Evolutionary conservation across 2,329 filamentous ascomycete species (phyloP), one percentile per base, ranked within the genome.

Genomic region (Penicillium sp.): DNA sequence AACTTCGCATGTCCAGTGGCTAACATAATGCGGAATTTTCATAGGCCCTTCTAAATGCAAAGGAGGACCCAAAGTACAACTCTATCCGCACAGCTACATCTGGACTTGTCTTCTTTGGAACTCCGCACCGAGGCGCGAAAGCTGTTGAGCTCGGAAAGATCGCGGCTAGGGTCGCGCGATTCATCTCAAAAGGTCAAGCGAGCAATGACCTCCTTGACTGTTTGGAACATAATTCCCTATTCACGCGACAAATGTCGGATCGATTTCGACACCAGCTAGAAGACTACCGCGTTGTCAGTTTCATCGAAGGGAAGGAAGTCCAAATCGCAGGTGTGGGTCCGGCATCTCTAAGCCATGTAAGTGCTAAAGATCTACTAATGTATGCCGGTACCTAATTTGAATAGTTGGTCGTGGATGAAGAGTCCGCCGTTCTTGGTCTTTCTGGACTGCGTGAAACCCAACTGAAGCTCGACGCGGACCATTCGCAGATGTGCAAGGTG

Each of bases 401-500:
- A 13, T 46, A 74, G 72, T 57, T 72, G 49, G 69, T 74, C 3
- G 72, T 74, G 3, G 69, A 74, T 29, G 72, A 74, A 59, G 68
- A 74, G 29, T 74, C 72, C 0, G 72, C 72, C 8, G 62, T 74
- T 7, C 67, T 74, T 6, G 72, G 72, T 9, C 55, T 72, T 3
- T 69, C 69, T 7, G 70, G 70, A 1, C 61, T 72, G 33, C 69
- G 71, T 10, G 72, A 74, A 56, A 73, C 71, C 2, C 71, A 71
- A 10, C 59, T 74, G 7, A 73, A 73, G 27, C 68, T 72, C 4
- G 71, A 74, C 42, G 72, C 71, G 19, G 70, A 73, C 54, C 71
- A 74, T 55, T 72, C 69, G 3, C 66, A 71, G 50, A 73, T 74
- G 71, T 74, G 71, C 61, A 74, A 72, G 52, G 59, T 72, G 5